Percentiles rank a stretch among this genome's conserved stretches.
phyloP scores from a whole-genome alignment of 2,329 filamentous ascomycete species.

The Nannizziopsis arthrosporioides region DNA sequence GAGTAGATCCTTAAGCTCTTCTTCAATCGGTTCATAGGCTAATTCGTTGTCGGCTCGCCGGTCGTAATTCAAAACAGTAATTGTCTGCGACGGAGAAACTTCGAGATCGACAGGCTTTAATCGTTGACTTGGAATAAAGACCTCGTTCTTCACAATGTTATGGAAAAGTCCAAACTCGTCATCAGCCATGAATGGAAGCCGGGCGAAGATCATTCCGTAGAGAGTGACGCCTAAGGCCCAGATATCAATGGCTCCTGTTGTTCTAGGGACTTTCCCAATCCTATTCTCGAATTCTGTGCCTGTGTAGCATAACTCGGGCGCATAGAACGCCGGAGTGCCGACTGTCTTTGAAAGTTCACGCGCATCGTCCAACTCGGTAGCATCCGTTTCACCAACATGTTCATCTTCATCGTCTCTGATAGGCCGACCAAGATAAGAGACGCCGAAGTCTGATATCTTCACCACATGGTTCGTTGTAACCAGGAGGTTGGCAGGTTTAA shows the following conservation, averaged over 20 bases:
- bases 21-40: constrained; percentile 74
- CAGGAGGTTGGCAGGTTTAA: constrained; percentile 81
- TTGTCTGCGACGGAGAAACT: constrained; percentile 37
- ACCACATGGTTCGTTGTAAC: constrained; percentile 75
- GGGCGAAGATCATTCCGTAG: constrained; percentile 88
- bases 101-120: constrained; percentile 56
- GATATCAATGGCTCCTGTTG: constrained; percentile 89
- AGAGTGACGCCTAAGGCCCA: constrained; percentile 95
- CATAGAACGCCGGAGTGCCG: constrained; percentile 93
- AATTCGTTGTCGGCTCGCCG: constrained; percentile 69
- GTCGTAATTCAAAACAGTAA: constrained; percentile 46
- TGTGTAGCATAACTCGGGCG: constrained; percentile 88
- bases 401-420: constrained; percentile 71
- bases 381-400: constrained; percentile 69
- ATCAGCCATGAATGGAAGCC: constrained; percentile 83
- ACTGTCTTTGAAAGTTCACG: constrained; percentile 97
- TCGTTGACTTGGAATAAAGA: constrained; percentile 72
- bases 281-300: constrained; percentile 49
- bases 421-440: constrained; percentile 88
- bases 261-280: constrained; percentile 51
- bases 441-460: constrained; percentile 98
- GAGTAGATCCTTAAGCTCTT: constrained; percentile 67
- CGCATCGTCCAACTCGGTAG: constrained; percentile 78
- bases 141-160: constrained; percentile 82
- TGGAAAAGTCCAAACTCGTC: constrained; percentile 87